Evolutionary conservation across 495 filamentous ascomycete genomes (phyloP).

Genomic region (Neurospora sp.): DNA sequence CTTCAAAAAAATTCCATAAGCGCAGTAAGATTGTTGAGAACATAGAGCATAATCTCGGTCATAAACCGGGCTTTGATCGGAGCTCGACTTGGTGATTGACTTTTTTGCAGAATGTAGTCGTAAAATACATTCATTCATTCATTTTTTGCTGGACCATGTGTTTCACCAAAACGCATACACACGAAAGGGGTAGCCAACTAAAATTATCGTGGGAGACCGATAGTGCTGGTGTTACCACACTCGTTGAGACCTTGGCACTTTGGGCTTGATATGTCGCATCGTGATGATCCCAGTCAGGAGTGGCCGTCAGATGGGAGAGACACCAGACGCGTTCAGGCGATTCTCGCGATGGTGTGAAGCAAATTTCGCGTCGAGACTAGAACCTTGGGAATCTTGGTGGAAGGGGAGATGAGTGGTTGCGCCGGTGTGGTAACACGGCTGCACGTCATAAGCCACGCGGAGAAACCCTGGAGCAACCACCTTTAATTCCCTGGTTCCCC

Average conservation of each 20-base stretch:
- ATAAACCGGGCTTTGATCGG: not conserved
- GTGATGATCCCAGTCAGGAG: not conserved
- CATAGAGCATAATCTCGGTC: not conserved
- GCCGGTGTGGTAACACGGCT: slow-evolving; percentile 1
- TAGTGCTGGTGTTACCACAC: not conserved
- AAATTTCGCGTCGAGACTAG: not conserved
- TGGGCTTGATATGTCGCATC: not conserved
- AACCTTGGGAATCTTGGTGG: not conserved
- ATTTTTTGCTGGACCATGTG: not conserved
- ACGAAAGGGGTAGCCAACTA: not conserved
- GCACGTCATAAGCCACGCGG: slow-evolving; percentile 20
- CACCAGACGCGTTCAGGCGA: not conserved
- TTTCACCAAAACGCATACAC: not conserved
- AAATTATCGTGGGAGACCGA: not conserved
- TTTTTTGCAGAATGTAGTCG: no score
- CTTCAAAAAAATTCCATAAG: not conserved
- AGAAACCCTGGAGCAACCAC: slow-evolving; percentile 11
- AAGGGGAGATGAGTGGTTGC: not conserved
- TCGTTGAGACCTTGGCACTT: not conserved
- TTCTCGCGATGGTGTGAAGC: not conserved
- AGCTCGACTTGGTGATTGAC: not conserved
- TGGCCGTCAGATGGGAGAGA: not conserved
- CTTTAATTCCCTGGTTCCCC: not conserved
- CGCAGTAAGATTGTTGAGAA: not conserved
- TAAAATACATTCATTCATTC: no score